phyloP scores from a whole-genome alignment of 148 eudicot genomes.

The Camellia japonica region DNA sequence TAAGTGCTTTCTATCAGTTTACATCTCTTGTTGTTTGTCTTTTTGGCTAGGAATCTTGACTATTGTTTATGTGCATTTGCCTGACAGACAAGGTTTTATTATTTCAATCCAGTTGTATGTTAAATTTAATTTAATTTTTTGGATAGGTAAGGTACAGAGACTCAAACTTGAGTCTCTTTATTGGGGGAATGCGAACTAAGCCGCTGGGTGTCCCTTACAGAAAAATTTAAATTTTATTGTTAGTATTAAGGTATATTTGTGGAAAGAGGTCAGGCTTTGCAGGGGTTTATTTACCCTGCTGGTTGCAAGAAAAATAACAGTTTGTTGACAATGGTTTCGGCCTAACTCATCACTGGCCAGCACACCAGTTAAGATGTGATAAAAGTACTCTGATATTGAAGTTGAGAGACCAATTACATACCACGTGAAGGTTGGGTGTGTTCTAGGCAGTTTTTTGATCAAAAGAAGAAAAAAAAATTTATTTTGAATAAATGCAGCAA shows the following conservation, averaged over 20 bases:
- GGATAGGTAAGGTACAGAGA: too few species aligned
- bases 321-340: neutral
- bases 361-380: neutral
- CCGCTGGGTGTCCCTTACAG: neutral
- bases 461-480: neutral
- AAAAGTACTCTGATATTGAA: neutral
- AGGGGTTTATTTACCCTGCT: neutral
- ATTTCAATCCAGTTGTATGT: neutral
- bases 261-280: neutral
- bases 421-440: neutral
- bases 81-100: neutral
- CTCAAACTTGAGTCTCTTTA: too few species aligned
- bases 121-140: too few species aligned
- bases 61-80: neutral
- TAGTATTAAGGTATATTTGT: neutral
- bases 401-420: neutral
- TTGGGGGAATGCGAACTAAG: too few species aligned
- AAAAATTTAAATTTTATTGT: neutral
- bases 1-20: conserved; percentile 21
- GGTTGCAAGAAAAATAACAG: neutral
- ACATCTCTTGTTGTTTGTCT: neutral
- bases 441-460: neutral
- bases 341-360: neutral
- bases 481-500: neutral
- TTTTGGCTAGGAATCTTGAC: conserved; percentile 8